Percentiles rank a stretch among this genome's conserved stretches.
Evolutionary conservation across 176 grass and related monocot species (phyloP).

Genomic region (Aegilops tauschii): DNA sequence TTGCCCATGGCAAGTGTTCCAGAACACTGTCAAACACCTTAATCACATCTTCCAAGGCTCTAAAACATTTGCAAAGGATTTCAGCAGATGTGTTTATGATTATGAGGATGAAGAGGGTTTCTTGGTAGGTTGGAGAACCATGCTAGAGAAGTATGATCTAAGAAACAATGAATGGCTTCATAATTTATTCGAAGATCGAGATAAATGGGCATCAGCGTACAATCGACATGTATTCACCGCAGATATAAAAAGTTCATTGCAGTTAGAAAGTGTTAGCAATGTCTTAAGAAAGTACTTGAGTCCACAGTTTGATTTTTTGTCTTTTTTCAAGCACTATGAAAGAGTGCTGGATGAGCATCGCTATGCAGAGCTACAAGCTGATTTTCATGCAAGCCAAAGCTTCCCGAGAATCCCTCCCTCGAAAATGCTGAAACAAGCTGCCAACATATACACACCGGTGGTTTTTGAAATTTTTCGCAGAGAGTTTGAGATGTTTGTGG

Average conservation of each 20-base stretch:
- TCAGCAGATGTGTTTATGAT: slow-evolving; percentile 76
- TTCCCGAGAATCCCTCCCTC: slow-evolving; percentile 90
- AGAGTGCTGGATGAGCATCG: slow-evolving; percentile 72
- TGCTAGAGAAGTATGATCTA: slow-evolving; percentile 84
- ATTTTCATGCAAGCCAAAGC: slow-evolving; percentile 91
- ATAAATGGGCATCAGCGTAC: slow-evolving; percentile 76
- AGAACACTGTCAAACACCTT: slow-evolving; percentile 76
- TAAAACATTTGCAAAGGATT: slow-evolving; percentile 86
- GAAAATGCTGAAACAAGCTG: slow-evolving; percentile 79
- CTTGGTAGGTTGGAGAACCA: slow-evolving; percentile 61
- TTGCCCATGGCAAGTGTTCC: slow-evolving; percentile 82
- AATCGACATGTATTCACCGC: slow-evolving; percentile 73
- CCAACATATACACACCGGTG: slow-evolving; percentile 76
- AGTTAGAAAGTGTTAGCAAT: slow-evolving; percentile 59
- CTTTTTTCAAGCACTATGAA: slow-evolving; percentile 85
- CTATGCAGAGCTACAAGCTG: slow-evolving; percentile 88
- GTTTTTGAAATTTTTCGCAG: slow-evolving; percentile 79
- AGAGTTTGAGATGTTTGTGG: slow-evolving; percentile 96
- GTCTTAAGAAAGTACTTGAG: slow-evolving; percentile 67
- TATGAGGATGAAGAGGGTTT: slow-evolving; percentile 74
- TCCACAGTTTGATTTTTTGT: slow-evolving; percentile 63
- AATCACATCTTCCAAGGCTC: slow-evolving; percentile 90
- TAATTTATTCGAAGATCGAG: slow-evolving; percentile 68
- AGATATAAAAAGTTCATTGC: slow-evolving; percentile 69
- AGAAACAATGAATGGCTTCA: slow-evolving; percentile 76